Evolutionary conservation across 495 filamentous ascomycete genomes (phyloP).

Genomic region (Cladorrhinum samala): DNA sequence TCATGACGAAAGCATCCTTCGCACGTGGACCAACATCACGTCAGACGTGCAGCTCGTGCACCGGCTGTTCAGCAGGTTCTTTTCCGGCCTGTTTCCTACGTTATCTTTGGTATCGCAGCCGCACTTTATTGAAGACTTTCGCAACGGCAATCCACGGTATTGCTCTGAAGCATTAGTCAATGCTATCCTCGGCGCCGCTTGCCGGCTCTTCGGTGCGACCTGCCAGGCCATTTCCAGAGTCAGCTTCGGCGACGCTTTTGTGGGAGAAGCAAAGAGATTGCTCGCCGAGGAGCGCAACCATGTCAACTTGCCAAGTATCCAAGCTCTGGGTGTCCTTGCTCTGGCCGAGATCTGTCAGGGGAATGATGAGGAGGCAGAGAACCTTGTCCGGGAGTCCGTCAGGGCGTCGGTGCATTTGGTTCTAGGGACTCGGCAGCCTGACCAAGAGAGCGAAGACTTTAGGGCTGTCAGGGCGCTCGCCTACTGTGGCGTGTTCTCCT

Average conservation of each 20-base stretch:
- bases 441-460: constrained; percentile 8
- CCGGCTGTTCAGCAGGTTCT: constrained; percentile 16
- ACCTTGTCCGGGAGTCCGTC: constrained; percentile 18
- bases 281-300: constrained; percentile 11
- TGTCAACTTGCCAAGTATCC: constrained; percentile 19
- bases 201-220: constrained; percentile 12
- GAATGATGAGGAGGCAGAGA: constrained; percentile 21
- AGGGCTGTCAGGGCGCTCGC: constrained; percentile 16
- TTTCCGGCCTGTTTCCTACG: constrained; percentile 13
- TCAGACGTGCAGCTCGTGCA: constrained; percentile 18
- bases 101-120: constrained; percentile 14
- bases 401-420: constrained; percentile 19
- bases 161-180: constrained; percentile 25
- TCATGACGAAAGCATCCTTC: constrained; percentile 1
- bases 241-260: constrained; percentile 24
- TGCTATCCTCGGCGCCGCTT: constrained; percentile 20
- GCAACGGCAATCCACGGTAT: constrained; percentile 15
- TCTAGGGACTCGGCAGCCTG: constrained; percentile 7
- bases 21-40: constrained; percentile 22
- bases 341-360: constrained; percentile 21
- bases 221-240: constrained; percentile 19
- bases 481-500: constrained; percentile 22
- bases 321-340: constrained; percentile 22
- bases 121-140: constrained; percentile 20
- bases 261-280: constrained; percentile 23